A percentile compares a stretch with the other conserved stretches of the same genome.
These are phyloP conservation scores for Talaromyces pinophilus DNA, from an alignment of 2,329 filamentous ascomycete species.

Conservation along the genomic window DNA sequence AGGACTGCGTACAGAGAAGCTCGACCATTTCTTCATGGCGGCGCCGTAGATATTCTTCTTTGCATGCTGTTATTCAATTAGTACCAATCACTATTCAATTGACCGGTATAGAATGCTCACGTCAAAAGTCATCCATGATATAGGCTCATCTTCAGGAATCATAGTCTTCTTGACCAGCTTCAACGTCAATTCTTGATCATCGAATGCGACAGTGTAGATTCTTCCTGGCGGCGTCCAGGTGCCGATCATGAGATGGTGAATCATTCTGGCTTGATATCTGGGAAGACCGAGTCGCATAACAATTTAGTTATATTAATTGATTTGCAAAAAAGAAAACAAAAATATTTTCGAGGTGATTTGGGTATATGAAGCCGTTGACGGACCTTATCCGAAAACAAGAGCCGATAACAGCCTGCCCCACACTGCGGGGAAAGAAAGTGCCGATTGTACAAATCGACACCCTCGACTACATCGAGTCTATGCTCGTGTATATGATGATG, in stretches of 20 bases:
- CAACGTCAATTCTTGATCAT: slow-evolving; percentile 75
- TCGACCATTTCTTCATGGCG: slow-evolving; percentile 92
- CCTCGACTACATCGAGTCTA: not conserved
- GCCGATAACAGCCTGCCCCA: slow-evolving; percentile 20
- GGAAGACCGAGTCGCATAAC: slow-evolving; percentile 22
- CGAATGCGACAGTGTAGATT: slow-evolving; percentile 86
- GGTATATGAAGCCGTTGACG: not conserved
- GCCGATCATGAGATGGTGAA: slow-evolving; percentile 88
- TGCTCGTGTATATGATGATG: not conserved
- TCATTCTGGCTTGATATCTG: slow-evolving; percentile 56
- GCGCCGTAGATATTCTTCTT: slow-evolving; percentile 85
- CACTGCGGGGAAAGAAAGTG: slow-evolving; percentile 19
- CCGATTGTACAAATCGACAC: not conserved
- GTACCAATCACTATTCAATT: not conserved
- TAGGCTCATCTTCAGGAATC: slow-evolving; percentile 80
- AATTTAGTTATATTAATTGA: not conserved
- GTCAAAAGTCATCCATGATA: slow-evolving; percentile 92
- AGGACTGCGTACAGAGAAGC: slow-evolving; percentile 73
- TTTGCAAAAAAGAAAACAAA: not conserved
- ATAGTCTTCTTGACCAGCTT: slow-evolving; percentile 76
- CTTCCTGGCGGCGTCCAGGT: slow-evolving; percentile 89
- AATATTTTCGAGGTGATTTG: not conserved
- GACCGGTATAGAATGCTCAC: slow-evolving; percentile 51
- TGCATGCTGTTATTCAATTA: slow-evolving; percentile 59
- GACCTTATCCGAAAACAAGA: slow-evolving; percentile 21